phyloP scores from a whole-genome alignment of 306 rosid species.

The Sicyos edulis region DNA sequence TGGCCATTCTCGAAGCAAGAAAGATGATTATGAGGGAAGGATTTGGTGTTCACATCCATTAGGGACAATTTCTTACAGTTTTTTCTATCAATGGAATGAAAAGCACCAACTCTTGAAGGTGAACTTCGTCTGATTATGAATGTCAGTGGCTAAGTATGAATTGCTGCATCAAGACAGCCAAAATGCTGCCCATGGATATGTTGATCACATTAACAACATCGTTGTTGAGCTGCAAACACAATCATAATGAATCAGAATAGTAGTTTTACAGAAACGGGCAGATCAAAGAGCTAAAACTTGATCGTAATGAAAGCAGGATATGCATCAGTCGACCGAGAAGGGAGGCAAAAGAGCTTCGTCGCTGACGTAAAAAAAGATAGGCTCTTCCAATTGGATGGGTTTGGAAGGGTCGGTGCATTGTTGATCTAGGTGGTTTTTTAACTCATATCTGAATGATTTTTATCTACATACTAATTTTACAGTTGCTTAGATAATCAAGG shows the following conservation, averaged over 20 bases:
- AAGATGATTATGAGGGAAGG: not conserved
- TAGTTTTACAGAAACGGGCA: not conserved
- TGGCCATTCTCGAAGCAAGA: not conserved
- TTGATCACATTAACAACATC: slow-evolving; percentile 85
- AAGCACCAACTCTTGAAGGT: slow-evolving; percentile 10
- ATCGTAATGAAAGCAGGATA: not conserved
- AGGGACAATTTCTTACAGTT: not conserved
- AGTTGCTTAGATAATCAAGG: not conserved
- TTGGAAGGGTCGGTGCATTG: not conserved
- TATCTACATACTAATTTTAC: slow-evolving; percentile 1
- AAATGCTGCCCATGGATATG: slow-evolving; percentile 76
- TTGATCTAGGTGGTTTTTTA: slow-evolving; percentile 1
- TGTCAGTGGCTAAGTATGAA: slow-evolving; percentile 39
- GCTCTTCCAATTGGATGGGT: not conserved
- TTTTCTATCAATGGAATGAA: not conserved
- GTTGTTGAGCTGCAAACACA: slow-evolving; percentile 74
- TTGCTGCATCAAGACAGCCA: slow-evolving; percentile 85
- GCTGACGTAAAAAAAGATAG: not conserved
- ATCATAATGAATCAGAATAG: not conserved
- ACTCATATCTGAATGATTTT: not conserved
- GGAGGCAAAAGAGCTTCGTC: not conserved
- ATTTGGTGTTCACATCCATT: not conserved
- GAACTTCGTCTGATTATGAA: slow-evolving; percentile 23
- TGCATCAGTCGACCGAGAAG: not conserved
- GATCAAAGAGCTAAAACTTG: not conserved